Percentiles rank a stretch among this genome's conserved stretches.
Conservation (phyloP, 352 stramenopile genomes). For the Globisporangium abappressorium region DNA sequence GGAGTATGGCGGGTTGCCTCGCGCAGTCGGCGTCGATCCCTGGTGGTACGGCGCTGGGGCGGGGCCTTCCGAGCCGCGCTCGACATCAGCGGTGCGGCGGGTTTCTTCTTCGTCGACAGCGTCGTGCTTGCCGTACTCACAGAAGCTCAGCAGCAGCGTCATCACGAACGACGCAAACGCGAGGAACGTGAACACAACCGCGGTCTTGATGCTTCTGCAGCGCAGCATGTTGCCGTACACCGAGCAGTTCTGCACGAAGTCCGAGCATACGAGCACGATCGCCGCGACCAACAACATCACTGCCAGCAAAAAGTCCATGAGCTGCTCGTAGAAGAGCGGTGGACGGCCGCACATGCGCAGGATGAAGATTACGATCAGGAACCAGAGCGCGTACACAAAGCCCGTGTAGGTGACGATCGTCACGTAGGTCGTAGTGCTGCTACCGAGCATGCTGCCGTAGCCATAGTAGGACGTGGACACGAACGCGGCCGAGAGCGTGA, state of each 20-base stretch:
- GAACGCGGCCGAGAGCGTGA: conserved; percentile 58
- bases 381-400: conserved; percentile 59
- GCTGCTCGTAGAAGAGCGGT: conserved; percentile 38
- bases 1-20: neutral
- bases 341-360: conserved; percentile 39
- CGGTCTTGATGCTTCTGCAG: conserved; percentile 45
- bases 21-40: conserved; percentile 14
- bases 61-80: conserved; percentile 8
- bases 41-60: conserved; percentile 12
- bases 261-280: conserved; percentile 63
- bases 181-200: conserved; percentile 68
- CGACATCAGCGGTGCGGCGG: conserved; percentile 8
- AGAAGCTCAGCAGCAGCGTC: conserved; percentile 51
- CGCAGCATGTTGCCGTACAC: conserved; percentile 72
- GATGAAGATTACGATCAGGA: conserved; percentile 46
- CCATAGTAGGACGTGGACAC: conserved; percentile 62
- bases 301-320: conserved; percentile 53
- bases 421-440: conserved; percentile 50
- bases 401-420: conserved; percentile 62
- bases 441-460: conserved; percentile 71
- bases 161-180: conserved; percentile 48
- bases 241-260: conserved; percentile 62
- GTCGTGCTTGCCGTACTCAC: conserved; percentile 25
- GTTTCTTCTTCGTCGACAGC: conserved; percentile 16
- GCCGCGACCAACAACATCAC: conserved; percentile 57